These are phyloP conservation scores for Leucoagaricus sp. DNA, from an alignment of 1,284 basidiomycete species.

Conservation along the genomic window DNA sequence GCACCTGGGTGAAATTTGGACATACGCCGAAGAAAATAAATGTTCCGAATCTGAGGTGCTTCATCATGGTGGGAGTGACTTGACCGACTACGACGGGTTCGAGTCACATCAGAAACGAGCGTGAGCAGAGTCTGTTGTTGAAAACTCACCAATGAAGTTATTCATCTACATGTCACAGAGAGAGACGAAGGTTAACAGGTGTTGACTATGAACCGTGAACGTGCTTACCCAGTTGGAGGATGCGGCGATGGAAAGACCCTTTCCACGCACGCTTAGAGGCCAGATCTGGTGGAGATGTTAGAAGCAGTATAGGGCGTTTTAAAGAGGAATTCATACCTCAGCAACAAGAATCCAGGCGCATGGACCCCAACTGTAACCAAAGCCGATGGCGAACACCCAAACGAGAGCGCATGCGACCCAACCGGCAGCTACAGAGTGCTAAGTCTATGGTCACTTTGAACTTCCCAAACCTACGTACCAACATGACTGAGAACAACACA, in stretches of 20 bases:
- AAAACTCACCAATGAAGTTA: conserved; percentile 65
- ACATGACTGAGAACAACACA: conserved; percentile 27
- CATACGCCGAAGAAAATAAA: conserved; percentile 71
- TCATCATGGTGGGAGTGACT: conserved; percentile 64
- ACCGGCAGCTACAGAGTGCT: conserved; percentile 45
- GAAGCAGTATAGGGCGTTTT: background rate
- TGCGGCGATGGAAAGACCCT: conserved; percentile 68
- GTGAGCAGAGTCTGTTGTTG: background rate
- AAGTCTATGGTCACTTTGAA: background rate
- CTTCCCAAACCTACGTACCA: conserved; percentile 23
- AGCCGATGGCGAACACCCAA: conserved; percentile 68
- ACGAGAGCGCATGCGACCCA: conserved; percentile 68
- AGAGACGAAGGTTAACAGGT: conserved; percentile 7
- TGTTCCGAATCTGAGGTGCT: conserved; percentile 59
- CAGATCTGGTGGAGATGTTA: conserved; percentile 43
- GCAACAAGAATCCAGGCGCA: conserved; percentile 69
- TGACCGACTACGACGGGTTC: conserved; percentile 27
- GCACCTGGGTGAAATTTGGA: conserved; percentile 4
- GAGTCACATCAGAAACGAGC: background rate
- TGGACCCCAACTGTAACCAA: conserved; percentile 74
- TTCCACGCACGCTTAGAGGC: conserved; percentile 67
- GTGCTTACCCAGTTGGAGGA: conserved; percentile 67
- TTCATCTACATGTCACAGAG: conserved; percentile 56
- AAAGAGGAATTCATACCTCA: conserved; percentile 36
- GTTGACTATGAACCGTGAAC: background rate